Evolutionary conservation across 495 filamentous ascomycete genomes (phyloP).

Genomic region (Aspergillus ellipticus): DNA sequence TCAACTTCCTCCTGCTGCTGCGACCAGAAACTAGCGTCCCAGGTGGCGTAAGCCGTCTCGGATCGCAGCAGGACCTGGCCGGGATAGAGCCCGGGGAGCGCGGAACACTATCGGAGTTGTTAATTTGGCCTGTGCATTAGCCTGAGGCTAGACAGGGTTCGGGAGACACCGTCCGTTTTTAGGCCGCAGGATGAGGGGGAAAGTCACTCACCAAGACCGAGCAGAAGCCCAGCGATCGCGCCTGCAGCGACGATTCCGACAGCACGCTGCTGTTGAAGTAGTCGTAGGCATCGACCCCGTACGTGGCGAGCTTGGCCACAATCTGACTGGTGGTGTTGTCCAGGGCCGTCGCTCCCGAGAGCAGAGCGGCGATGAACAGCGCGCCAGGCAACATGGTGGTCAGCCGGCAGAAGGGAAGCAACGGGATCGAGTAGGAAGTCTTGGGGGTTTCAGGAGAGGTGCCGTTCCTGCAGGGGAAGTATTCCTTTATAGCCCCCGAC

Average conservation of each 20-base stretch:
- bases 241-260: background rate
- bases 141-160: background rate
- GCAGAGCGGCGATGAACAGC: background rate
- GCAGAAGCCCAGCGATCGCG: background rate
- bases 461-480: background rate
- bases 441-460: background rate
- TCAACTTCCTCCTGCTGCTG: conserved; percentile 35
- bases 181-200: background rate
- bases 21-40: conserved; percentile 43
- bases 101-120: background rate
- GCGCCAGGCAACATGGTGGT: background rate
- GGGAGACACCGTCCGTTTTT: background rate
- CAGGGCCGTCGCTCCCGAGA: background rate
- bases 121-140: background rate
- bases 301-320: background rate
- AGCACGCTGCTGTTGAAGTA: background rate
- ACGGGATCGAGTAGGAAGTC: background rate
- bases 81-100: background rate
- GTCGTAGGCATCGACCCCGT: background rate
- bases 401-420: background rate
- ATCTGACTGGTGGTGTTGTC: background rate
- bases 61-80: background rate
- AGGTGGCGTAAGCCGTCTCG: background rate
- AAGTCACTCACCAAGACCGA: background rate
- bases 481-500: background rate